phyloP scores from a whole-genome alignment of 2,329 filamentous ascomycete genomes.

The Neurospora sp. region DNA sequence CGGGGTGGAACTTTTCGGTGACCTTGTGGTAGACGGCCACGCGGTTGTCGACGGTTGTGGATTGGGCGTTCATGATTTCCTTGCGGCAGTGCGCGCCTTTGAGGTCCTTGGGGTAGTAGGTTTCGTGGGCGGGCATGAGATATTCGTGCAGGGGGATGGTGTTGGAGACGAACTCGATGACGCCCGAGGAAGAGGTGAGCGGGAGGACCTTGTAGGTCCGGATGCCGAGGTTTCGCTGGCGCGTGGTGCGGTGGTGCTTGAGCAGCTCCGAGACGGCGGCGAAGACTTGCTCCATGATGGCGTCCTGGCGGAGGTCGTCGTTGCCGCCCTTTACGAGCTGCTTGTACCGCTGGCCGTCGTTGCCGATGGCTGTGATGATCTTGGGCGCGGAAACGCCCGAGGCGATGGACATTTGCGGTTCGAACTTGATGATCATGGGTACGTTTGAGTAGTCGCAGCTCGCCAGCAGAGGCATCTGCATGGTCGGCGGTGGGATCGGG shows the following conservation, averaged over 20 bases:
- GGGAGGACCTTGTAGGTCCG: constrained; percentile 96
- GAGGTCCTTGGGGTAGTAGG: constrained; percentile 76
- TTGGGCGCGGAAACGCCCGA: constrained; percentile 89
- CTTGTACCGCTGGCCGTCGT: constrained; percentile 70
- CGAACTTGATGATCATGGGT: constrained; percentile 63
- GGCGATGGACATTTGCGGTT: constrained; percentile 71
- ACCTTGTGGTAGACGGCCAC: constrained; percentile 69
- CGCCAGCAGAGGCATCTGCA: constrained; percentile 66
- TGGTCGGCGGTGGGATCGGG: constrained; percentile 76
- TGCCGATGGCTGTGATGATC: constrained; percentile 72
- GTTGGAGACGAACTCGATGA: constrained; percentile 95
- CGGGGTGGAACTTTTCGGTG: constrained; percentile 74
- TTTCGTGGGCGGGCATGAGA: constrained; percentile 79
- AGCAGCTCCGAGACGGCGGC: constrained; percentile 87
- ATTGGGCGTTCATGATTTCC: constrained; percentile 65
- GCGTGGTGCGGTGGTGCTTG: constrained; percentile 74
- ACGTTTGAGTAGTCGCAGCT: constrained; percentile 67
- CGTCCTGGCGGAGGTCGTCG: constrained; percentile 92
- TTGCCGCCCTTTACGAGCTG: constrained; percentile 93
- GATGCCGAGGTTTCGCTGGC: constrained; percentile 80
- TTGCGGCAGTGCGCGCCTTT: constrained; percentile 68
- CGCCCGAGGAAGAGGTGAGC: constrained; percentile 70
- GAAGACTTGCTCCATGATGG: constrained; percentile 99
- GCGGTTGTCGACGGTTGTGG: constrained; percentile 57
- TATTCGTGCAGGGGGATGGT: constrained; percentile 89